Conservation (phyloP, 371 early-diverging fungal genomes). For the Gilbertella persicaria region DNA sequence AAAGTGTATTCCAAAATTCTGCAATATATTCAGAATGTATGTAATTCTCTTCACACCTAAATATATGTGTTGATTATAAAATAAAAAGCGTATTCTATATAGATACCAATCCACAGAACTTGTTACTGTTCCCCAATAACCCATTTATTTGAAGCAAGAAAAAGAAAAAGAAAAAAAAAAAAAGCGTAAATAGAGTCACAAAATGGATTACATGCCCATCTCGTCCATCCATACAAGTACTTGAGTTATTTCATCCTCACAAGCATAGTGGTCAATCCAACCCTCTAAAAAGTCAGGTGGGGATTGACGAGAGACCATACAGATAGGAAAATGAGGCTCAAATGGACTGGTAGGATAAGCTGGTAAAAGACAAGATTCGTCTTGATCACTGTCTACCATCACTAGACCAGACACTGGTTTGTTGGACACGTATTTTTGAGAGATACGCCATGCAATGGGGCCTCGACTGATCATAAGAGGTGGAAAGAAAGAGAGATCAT, state of each 20-base stretch:
- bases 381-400: conserved; percentile 11
- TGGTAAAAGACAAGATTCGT: background rate
- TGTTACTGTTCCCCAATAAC: conserved; percentile 43
- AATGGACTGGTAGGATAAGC: conserved; percentile 28
- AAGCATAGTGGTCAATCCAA: conserved; percentile 22
- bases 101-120: conserved; percentile 53
- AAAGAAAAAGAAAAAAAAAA: no score
- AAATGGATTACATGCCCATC: conserved; percentile 19
- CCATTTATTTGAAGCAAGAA: no score
- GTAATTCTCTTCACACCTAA: conserved; percentile 44
- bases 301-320: conserved; percentile 3
- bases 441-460: conserved; percentile 29
- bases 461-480: conserved; percentile 40
- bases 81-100: no score
- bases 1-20: conserved; percentile 44
- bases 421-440: conserved; percentile 42
- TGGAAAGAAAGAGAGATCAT: conserved; percentile 38
- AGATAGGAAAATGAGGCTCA: conserved; percentile 44
- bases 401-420: conserved; percentile 44
- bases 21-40: conserved; percentile 32
- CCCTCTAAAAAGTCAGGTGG: conserved; percentile 32
- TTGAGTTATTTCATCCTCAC: conserved; percentile 4
- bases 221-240: conserved; percentile 32
- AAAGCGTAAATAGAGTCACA: background rate
- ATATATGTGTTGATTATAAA: background rate